These are phyloP conservation scores for Aspergillus sclerotiicarbonarius DNA, from an alignment of 495 filamentous ascomycete genomes.

Conservation along the genomic window DNA sequence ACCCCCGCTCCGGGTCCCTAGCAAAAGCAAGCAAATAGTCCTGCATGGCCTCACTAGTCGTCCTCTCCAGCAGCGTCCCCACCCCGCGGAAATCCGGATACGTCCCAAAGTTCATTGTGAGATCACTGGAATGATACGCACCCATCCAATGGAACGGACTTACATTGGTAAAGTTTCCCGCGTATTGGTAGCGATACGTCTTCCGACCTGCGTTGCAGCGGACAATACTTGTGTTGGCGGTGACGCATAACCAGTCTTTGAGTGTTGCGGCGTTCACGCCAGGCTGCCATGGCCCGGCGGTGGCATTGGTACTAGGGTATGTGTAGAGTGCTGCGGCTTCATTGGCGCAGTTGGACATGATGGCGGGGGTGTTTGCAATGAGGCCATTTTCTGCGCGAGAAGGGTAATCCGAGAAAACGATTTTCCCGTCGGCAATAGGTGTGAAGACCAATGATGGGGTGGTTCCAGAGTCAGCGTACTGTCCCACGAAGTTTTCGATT, in stretches of 20 bases:
- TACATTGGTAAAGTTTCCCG: conserved; percentile 47
- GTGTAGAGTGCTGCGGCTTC: not conserved
- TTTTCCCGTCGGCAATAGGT: conserved; percentile 13
- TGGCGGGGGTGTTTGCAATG: not conserved
- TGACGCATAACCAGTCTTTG: conserved; percentile 13
- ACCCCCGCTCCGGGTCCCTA: conserved; percentile 17
- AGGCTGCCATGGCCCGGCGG: not conserved
- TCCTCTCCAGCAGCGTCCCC: conserved; percentile 27
- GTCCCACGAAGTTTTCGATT: conserved; percentile 33
- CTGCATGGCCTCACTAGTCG: conserved; percentile 33
- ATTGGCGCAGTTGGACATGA: not conserved
- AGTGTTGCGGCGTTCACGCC: not conserved
- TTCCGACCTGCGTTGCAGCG: conserved; percentile 14
- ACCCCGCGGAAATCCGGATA: conserved; percentile 23
- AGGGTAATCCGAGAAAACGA: conserved; percentile 12
- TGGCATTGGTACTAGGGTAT: conserved; percentile 3
- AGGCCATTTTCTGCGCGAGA: conserved; percentile 11
- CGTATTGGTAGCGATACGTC: conserved; percentile 44
- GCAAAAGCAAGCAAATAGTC: conserved; percentile 33
- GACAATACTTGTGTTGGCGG: conserved; percentile 12
- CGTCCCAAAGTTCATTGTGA: conserved; percentile 46
- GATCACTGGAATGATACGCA: conserved; percentile 43
- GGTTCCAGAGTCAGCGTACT: conserved; percentile 1
- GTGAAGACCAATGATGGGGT: conserved; percentile 7
- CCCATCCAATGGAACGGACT: conserved; percentile 37